These are phyloP conservation scores for Erysimum cheiranthoides DNA, from an alignment of 345 rosid genomes.

Conservation along the genomic window DNA sequence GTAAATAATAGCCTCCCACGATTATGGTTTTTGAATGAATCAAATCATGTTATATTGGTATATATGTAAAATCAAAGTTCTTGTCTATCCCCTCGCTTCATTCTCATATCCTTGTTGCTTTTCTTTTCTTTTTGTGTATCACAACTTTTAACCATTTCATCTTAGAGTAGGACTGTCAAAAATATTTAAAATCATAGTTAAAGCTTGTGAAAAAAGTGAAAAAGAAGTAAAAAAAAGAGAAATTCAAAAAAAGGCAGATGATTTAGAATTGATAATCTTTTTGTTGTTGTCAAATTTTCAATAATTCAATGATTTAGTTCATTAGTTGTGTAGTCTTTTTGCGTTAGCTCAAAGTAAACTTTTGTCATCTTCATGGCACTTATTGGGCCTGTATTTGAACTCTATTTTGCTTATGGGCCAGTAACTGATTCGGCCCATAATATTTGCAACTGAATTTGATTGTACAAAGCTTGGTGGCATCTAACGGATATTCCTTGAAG, in stretches of 20 bases:
- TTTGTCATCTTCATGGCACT: background rate
- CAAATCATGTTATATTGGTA: background rate
- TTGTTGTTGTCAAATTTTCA: background rate
- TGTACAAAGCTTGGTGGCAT: too few species aligned
- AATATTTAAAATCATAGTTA: background rate
- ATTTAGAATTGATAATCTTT: background rate
- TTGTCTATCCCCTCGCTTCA: too few species aligned
- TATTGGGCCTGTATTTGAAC: background rate
- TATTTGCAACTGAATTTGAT: too few species aligned
- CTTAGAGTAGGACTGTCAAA: background rate
- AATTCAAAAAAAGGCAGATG: background rate
- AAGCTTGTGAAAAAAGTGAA: background rate
- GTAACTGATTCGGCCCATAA: too few species aligned
- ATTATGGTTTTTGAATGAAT: conserved; percentile 3
- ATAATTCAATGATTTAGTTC: background rate
- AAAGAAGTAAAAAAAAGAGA: background rate
- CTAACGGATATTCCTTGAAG: too few species aligned
- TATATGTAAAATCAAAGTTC: conserved; percentile 8
- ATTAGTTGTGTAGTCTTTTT: too few species aligned
- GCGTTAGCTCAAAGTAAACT: background rate
- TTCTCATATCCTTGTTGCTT: background rate
- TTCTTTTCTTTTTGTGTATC: background rate
- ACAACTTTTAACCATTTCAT: background rate
- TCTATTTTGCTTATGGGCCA: background rate
- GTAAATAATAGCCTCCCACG: background rate